Base-by-base conservation (phyloP, 768 basidiomycete genomes). In the Termitomyces sp. region DNA sequence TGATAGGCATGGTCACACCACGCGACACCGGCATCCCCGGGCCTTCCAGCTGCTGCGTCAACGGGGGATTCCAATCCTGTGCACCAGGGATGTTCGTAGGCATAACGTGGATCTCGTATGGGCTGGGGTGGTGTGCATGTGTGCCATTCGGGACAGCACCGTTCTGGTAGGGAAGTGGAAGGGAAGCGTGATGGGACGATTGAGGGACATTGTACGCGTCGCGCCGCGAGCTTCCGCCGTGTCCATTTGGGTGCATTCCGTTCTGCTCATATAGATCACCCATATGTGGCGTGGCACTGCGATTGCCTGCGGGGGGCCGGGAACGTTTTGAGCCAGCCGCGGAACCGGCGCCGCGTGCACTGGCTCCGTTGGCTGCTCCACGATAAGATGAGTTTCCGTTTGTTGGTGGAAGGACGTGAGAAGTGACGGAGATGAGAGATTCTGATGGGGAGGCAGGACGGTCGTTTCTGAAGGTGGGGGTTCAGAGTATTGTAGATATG, bases 11-110 rank as follows among this genome's bases (percentile, higher is more conserved):
- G 7, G 72, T 51, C 50, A 51, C 50, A 51, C 50, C 77, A 43
- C 86, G 74, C 42, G 80, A 75, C 6, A 87, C 80, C 12, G 89
- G 87, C 84, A 91, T 86, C 0, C 89, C 89, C 10, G 89, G 89
- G 3, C 89, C 89, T 63, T 89, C 87, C 30, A 90, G 74, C 57
- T 82, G 82, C 26, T 80, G 81, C 5, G 80, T 73, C 26, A 68
- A 75, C 11, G 78, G 77, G 19, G 75, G 74, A 42, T 69, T 71
- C 82, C 83, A 84, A 58, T 82, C 82, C 28, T 77, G 70, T 12
- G 74, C 61, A 56, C 67, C 67, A 30, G 73, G 60, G 10, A 71
- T 65, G 38, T 70, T 38, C 52, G 68, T 66, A 2, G 69, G 63
- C 30, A 69, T 61, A 43, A 68, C 66, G 50, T 73, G 73, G 9